Evolutionary conservation across 1,284 basidiomycete species (phyloP).

Genomic region (Neolentinus lepideus): DNA sequence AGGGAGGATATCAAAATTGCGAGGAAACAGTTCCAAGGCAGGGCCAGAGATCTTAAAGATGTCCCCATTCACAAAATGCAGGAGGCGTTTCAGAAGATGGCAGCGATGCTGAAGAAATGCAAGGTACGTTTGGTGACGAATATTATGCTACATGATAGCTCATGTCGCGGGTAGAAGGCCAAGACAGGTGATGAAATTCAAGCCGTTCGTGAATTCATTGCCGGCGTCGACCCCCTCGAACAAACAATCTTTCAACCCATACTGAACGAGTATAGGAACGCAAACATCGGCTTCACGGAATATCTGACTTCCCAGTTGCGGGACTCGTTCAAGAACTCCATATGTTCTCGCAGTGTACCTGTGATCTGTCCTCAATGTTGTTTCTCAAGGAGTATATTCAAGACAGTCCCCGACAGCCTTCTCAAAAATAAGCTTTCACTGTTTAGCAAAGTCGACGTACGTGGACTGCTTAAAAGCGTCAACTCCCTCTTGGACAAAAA

Average conservation of each 20-base stretch:
- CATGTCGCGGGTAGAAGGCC: neutral
- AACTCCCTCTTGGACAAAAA: neutral
- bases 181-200: neutral
- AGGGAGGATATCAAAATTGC: neutral
- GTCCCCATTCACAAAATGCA: neutral
- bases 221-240: neutral
- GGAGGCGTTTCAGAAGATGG: neutral
- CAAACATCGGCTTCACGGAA: neutral
- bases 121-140: neutral
- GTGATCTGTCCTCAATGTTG: neutral
- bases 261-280: neutral
- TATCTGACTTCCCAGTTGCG: neutral
- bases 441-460: neutral
- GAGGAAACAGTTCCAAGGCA: neutral
- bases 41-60: neutral
- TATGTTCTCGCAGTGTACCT: neutral
- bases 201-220: neutral
- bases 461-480: neutral
- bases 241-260: neutral
- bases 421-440: neutral
- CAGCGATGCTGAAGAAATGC: neutral
- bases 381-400: neutral
- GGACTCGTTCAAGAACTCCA: neutral
- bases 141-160: neutral
- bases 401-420: neutral